Evolutionary conservation across 1,139 yeast genomes (phyloP), one percentile per base, ranked within the genome.

Genomic region (Candida sp.): DNA sequence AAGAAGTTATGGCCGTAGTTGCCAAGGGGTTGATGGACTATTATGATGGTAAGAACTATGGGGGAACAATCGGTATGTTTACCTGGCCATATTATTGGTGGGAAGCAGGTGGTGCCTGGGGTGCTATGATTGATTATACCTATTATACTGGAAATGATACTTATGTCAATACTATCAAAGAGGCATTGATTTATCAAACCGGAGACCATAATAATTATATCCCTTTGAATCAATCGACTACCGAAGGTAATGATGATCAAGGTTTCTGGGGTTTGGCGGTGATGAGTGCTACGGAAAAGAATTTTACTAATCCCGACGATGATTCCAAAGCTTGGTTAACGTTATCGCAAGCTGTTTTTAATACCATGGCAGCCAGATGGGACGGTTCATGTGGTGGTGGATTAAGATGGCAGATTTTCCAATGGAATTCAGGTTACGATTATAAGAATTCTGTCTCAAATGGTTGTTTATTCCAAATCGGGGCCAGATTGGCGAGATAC

Each of bases 161-260:
- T 1, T 84, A 72, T 55, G 79, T 74, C 47, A 70, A 71, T 4
- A 52, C 77, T 23, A 73, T 86, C 49, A 79, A 77, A 55, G 66
- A 73, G 23, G 85, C 90, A 4, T 57, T 89, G 49, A 61, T 77
- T 45, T 78, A 73, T 57, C 96, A 88, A 63, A 73, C 72, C 8
- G 96, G 96, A 23, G 66, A 71, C 19, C 75, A 81, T 58, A 66
- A 77, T 61, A 81, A 87, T 63, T 88, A 81, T 63, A 77, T 87
- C 61, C 96, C 96, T 1, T 64, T 80, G 43, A 84, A 84, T 61
- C 91, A 87, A 62, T 73, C 87, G 9, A 73, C 83, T 19, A 77
- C 88, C 6, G 95, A 87, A 63, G 97, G 96, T 58, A 89, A 89
- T 57, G 97, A 89, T 70, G 97, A 89, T 72, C 95, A 88, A 66